These are phyloP conservation scores for Kwoniella botswanensis DNA, from an alignment of 768 basidiomycete species.

Conservation along the genomic window DNA sequence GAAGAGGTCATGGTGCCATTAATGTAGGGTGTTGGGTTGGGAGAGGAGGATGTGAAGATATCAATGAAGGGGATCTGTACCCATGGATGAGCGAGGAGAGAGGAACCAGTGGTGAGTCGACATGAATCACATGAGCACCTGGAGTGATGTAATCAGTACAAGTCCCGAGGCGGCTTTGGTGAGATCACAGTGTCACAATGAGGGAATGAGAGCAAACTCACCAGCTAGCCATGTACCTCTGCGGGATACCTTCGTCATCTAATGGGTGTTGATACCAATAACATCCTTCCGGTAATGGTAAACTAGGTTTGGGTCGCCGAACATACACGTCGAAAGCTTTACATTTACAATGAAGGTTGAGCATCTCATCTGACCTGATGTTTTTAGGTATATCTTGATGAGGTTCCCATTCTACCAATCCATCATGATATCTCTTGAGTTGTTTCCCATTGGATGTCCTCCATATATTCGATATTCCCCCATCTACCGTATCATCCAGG, in stretches of 20 bases:
- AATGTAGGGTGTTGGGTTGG: background rate
- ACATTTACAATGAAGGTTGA: constrained; percentile 10
- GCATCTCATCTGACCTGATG: background rate
- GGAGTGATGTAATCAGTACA: background rate
- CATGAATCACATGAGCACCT: constrained; percentile 11
- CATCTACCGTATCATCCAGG: constrained; percentile 9
- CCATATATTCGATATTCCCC: constrained; percentile 11
- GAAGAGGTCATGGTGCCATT: background rate
- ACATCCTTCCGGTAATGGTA: constrained; percentile 12
- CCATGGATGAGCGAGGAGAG: constrained; percentile 3
- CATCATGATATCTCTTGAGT: constrained; percentile 8
- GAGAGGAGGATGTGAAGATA: background rate
- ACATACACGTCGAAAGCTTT: constrained; percentile 4
- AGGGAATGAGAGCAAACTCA: background rate
- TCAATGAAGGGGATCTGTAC: constrained; percentile 8
- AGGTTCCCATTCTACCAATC: constrained; percentile 2
- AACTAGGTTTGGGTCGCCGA: constrained; percentile 2
- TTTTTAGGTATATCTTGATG: background rate
- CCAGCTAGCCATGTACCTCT: constrained; percentile 12
- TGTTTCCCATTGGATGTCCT: background rate
- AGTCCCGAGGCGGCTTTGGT: background rate
- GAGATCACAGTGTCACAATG: background rate
- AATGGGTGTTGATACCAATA: constrained; percentile 12
- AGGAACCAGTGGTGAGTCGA: background rate
- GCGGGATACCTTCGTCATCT: constrained; percentile 1